These are phyloP conservation scores for Plantago rigida DNA, from an alignment of 305 asterid species.

Conservation along the genomic window DNA sequence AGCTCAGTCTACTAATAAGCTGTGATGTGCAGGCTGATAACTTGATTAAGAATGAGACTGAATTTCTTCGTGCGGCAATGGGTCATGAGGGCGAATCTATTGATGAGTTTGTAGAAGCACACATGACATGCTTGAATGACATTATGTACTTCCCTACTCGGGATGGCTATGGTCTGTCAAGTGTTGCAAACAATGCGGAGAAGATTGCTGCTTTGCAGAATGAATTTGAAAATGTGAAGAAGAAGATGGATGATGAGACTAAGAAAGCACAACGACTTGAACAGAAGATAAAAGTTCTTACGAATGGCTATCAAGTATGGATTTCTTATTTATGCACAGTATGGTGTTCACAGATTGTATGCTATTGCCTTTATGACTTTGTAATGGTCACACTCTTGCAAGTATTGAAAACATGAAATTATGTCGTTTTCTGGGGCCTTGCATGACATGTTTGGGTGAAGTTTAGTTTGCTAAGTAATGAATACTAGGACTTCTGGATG, in stretches of 20 bases:
- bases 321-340: not conserved
- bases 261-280: constrained; percentile 74
- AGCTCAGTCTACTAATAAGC: constrained; percentile 11
- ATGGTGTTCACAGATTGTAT: too few relatives aligned
- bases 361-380: too few relatives aligned
- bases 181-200: constrained; percentile 81
- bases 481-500: too few relatives aligned
- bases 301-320: constrained; percentile 80
- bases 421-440: too few relatives aligned
- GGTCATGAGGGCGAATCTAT: constrained; percentile 77
- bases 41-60: constrained; percentile 52
- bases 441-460: too few relatives aligned
- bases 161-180: constrained; percentile 66
- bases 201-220: constrained; percentile 70
- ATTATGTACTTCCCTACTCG: constrained; percentile 86
- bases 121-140: constrained; percentile 63
- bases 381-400: too few relatives aligned
- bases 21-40: constrained; percentile 56
- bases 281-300: constrained; percentile 75
- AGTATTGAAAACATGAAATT: not conserved
- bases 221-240: constrained; percentile 78
- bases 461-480: too few relatives aligned
- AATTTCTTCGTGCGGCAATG: constrained; percentile 60
- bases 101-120: constrained; percentile 77
- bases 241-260: constrained; percentile 76